A percentile compares a stretch with the other conserved stretches of the same genome.
Conservation (phyloP, 2,329 filamentous ascomycete species). For the Massarina eburnea region DNA sequence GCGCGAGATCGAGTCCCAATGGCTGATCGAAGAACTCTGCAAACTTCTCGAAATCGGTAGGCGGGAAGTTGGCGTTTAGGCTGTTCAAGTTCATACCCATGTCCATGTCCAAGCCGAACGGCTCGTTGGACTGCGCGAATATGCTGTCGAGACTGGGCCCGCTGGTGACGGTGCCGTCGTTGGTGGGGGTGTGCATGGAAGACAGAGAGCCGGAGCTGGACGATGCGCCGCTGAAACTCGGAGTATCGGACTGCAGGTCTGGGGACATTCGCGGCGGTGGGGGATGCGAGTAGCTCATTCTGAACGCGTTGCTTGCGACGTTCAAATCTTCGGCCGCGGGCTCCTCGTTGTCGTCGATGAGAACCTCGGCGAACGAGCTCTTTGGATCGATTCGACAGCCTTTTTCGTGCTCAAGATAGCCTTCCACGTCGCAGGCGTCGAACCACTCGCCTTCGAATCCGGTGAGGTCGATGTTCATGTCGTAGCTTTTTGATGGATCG, state of each 20-base stretch:
- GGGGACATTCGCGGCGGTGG: slow-evolving; percentile 1
- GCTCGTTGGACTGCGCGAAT: slow-evolving; percentile 9
- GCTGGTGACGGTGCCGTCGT: background rate
- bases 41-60: slow-evolving; percentile 13
- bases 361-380: slow-evolving; percentile 62
- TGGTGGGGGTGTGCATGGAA: slow-evolving; percentile 2
- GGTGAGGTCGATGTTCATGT: slow-evolving; percentile 56
- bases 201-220: slow-evolving; percentile 1
- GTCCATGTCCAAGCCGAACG: slow-evolving; percentile 29
- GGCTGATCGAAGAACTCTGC: slow-evolving; percentile 28
- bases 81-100: slow-evolving; percentile 5
- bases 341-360: slow-evolving; percentile 29
- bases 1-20: slow-evolving; percentile 36
- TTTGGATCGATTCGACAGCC: slow-evolving; percentile 64
- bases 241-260: slow-evolving; percentile 2
- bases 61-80: slow-evolving; percentile 6
- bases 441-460: slow-evolving; percentile 76
- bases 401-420: slow-evolving; percentile 63
- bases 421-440: slow-evolving; percentile 74
- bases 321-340: background rate
- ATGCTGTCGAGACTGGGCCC: background rate
- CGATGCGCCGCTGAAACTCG: background rate
- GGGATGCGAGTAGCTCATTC: background rate
- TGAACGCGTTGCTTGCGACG: background rate
- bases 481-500: slow-evolving; percentile 44